Evolutionary conservation across 306 rosid genomes (phyloP), one percentile per base, ranked within the genome.

Genomic region (Bauhinia variegata): DNA sequence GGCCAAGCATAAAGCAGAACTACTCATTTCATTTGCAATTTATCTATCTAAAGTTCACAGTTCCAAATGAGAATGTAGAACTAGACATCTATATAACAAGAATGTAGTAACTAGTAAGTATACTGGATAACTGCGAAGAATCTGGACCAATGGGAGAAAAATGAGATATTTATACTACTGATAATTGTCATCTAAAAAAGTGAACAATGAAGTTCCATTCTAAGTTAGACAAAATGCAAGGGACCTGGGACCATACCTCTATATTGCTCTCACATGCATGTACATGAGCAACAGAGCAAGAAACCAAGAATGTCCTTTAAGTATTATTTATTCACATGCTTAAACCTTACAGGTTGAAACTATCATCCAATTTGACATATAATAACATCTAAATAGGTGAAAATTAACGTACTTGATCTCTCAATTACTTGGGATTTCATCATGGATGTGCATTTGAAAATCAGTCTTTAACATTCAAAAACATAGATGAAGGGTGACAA

Each of bases 401-500:
- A 19, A 52, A 65, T 37, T 4, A 23, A 44, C 18, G 16, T 14
- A 17, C 17, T 59, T 38, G 36, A 57, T 11, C 15, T 11, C 15
- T 41, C 4, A 41, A 41, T 41, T 41, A 36, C 41, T 5, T 36
- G 6, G 41, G 41, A 5, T 23, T 23, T 36, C 6, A 2, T 36
- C 9, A 36, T 1, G 5, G 9, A 65, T 46, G 56, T 60, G 59
- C 74, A 52, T 46, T 23, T 23, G 28, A 23, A 23, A 23, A 23
- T 23, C 28, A 23, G 2, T 60, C 55, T 4, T 4, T 17, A 52
- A 60, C 49, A 48, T n/a, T 49, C 56, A 75, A 59, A 32, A 48
- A 38, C n/a, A 51, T 7, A 60, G 47, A 31, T 18, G 42, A 61
- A 78, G 49, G 64, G 65, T 44, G 28, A 49, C 30, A 70, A 80